These are phyloP conservation scores for Penstemon davidsonii DNA, from an alignment of 257 asterid genomes.

Conservation along the genomic window DNA sequence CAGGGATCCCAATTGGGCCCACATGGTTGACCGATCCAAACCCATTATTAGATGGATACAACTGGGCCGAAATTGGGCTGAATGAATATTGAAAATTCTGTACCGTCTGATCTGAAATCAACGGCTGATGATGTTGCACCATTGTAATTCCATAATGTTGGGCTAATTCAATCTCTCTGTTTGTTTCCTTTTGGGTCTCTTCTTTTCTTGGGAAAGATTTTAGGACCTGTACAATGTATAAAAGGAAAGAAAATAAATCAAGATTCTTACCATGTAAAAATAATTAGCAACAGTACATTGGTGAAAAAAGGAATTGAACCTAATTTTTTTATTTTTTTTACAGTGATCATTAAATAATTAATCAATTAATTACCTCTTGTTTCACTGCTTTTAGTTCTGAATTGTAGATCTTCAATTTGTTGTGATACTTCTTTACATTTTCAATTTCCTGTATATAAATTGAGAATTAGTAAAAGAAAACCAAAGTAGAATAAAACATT, in stretches of 20 bases:
- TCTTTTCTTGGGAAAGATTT: slow-evolving; percentile 21
- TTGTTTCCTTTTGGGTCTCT: slow-evolving; percentile 19
- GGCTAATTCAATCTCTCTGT: slow-evolving; percentile 4
- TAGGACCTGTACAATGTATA: slow-evolving; percentile 15
- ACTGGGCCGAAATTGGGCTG: slow-evolving; percentile 29
- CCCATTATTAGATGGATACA: slow-evolving; percentile 28
- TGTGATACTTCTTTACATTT: slow-evolving; percentile 35
- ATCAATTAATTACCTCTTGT: slow-evolving; percentile 36
- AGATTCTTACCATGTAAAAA: slow-evolving; percentile 13
- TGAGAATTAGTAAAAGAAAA: not conserved
- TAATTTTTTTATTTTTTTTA: not conserved
- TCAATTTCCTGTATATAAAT: slow-evolving; percentile 44
- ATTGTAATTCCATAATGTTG: not conserved
- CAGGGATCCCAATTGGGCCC: slow-evolving; percentile 48
- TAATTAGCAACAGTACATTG: not conserved
- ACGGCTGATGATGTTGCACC: slow-evolving; percentile 26
- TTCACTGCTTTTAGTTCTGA: slow-evolving; percentile 39
- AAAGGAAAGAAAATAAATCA: slow-evolving; percentile 15
- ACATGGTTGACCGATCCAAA: slow-evolving; percentile 21
- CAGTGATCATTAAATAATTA: not conserved
- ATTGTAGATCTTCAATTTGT: slow-evolving; percentile 38
- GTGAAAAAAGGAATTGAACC: not conserved
- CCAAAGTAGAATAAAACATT: not conserved
- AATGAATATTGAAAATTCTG: slow-evolving; percentile 18
- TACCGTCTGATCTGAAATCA: slow-evolving; percentile 33